phyloP scores from a whole-genome alignment of 345 rosid species.

The Syzygium aqueum region DNA sequence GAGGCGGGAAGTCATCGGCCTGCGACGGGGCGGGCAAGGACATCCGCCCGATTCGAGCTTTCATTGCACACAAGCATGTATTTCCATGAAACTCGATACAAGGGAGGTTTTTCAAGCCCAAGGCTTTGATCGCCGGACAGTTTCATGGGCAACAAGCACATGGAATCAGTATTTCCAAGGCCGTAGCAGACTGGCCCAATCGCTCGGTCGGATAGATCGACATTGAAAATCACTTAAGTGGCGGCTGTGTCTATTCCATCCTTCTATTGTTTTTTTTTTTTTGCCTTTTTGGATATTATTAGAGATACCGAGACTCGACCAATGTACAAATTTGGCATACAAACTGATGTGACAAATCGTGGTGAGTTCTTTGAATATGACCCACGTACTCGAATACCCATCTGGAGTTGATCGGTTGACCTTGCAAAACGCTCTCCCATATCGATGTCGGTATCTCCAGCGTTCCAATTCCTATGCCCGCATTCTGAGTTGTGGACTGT shows the following conservation, averaged over 20 bases:
- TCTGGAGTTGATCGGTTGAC: not conserved
- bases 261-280: no score
- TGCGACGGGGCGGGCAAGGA: not conserved
- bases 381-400: not conserved
- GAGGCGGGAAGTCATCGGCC: not conserved
- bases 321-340: not conserved
- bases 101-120: not conserved
- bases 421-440: not conserved
- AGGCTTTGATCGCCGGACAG: not conserved
- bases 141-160: not conserved
- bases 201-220: not conserved
- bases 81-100: not conserved
- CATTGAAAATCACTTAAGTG: not conserved
- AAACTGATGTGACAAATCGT: no score
- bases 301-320: not conserved
- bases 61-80: not conserved
- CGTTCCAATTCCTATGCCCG: not conserved
- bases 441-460: not conserved
- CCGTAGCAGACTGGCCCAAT: not conserved
- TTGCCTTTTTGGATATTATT: no score
- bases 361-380: no score
- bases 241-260: not conserved
- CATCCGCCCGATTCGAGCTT: not conserved
- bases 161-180: not conserved
- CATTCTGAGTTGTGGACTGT: not conserved